Percentiles rank a stretch among this genome's conserved stretches.
These are phyloP conservation scores for Penicillium lagena DNA, from an alignment of 495 filamentous ascomycete species.

Conservation along the genomic window DNA sequence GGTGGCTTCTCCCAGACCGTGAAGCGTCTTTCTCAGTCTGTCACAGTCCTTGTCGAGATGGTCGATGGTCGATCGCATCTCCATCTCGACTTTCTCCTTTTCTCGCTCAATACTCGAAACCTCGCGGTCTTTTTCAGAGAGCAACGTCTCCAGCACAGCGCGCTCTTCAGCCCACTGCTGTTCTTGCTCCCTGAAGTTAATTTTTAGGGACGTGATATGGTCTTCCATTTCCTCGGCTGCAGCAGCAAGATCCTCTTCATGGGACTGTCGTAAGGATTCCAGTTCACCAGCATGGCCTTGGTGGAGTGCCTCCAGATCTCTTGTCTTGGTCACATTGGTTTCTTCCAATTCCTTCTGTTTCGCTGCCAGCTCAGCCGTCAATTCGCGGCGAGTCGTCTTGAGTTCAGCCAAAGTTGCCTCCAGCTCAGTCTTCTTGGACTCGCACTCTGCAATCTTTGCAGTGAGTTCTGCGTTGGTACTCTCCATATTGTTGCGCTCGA, in stretches of 20 bases:
- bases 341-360: slow-evolving; percentile 25
- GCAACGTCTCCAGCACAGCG: slow-evolving; percentile 23
- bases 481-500: slow-evolving; percentile 30
- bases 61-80: slow-evolving; percentile 46
- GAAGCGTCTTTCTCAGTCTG: slow-evolving; percentile 50
- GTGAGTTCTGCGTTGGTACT: slow-evolving; percentile 26
- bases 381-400: slow-evolving; percentile 20
- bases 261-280: slow-evolving; percentile 12
- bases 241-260: slow-evolving; percentile 22
- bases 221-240: slow-evolving; percentile 27
- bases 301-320: slow-evolving; percentile 12
- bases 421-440: slow-evolving; percentile 18
- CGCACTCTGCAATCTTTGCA: slow-evolving; percentile 21
- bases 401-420: slow-evolving; percentile 23
- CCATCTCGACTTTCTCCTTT: slow-evolving; percentile 44
- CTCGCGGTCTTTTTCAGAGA: slow-evolving; percentile 33
- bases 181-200: slow-evolving; percentile 26
- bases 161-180: slow-evolving; percentile 31
- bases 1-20: slow-evolving; percentile 52
- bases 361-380: slow-evolving; percentile 11
- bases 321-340: slow-evolving; percentile 11
- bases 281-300: slow-evolving; percentile 23
- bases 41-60: slow-evolving; percentile 50
- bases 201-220: slow-evolving; percentile 33
- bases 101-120: slow-evolving; percentile 35